Base-by-base conservation (phyloP, 2,329 filamentous ascomycete genomes). In the Blumeria graminis region DNA sequence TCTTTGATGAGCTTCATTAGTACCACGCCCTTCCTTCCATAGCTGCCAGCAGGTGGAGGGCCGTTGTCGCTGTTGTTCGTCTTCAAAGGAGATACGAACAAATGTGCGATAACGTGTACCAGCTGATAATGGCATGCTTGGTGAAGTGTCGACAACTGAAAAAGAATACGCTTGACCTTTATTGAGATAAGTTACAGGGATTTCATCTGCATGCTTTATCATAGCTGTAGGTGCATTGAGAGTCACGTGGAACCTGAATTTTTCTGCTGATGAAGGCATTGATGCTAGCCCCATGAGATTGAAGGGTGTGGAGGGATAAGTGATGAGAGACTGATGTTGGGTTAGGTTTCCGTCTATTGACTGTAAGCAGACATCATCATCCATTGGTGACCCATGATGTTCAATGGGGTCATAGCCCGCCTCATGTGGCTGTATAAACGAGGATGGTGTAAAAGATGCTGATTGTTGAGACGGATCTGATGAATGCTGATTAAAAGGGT, bases 101-200 rank as follows among this genome's bases (percentile, higher is more conserved):
- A 84, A 94, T 0, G 90, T 96, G 56, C 92, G 80, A 66, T 95
- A 95, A 61, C 77, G 83, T 13, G 82, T 73, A 8, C 80, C 81
- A 4, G 76, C 76, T 0, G 72, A 68, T 36, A 76, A 71, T 1
- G 78, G 74, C 4, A 81, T 69, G 1, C 75, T 72, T 1, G 83
- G 77, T 6, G 74, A 73, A 0, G 84, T 92, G 65, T 98, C 92
- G 51, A 84, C 73, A 33, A 98, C 77, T 1, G 85, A 84, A 16
- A 98, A 73, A 0, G 86, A 85, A 67, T 98, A 98, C 14, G 88
- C 86, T 67, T 96, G 90, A 28, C 90, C 89, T 69, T 96, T 96
- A 71, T 98, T 98, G 16, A 98, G 76, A 66, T 98, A 98, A 0
- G 90, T 95, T n/a, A 96, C 80, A 0, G 92, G 92, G 28, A 96